Evolutionary conservation across 1,284 basidiomycete genomes (phyloP), one percentile per base, ranked within the genome.

Genomic region (Lignosus rhinocerotis): DNA sequence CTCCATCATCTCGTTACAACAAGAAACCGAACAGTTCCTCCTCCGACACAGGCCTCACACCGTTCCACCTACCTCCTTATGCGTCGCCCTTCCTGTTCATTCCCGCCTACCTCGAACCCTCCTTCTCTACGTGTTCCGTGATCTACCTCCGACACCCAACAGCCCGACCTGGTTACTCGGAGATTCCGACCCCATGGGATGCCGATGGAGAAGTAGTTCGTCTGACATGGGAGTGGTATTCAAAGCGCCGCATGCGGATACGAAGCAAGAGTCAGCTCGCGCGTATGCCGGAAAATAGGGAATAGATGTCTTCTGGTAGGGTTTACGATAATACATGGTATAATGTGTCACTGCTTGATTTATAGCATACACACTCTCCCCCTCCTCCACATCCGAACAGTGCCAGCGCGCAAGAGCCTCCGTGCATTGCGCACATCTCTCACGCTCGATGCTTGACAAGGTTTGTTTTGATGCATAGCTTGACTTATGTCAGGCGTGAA

Each of bases 81-180:
- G 93, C 95, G 9, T 85, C 93, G 0, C 94, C 97, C 0, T 93
- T 91, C 81, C 81, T 99, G 51, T 99, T 98, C 80, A 84, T 99
- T 64, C 97, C 97, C 0, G 90, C 96, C 0, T 98, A 98, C 75
- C 86, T 98, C 56, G 94, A 98, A 69, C 86, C 91, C 2, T 93
- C 88, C 53, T 99, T 93, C 80, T 74, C 84, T 50, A 95, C 95
- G 10, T 99, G 97, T 75, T 95, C 96, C 6, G 89, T 90, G 17
- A 81, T 99, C 58, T 98, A 98, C 73, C 85, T 98, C 34, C 93
- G 96, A 47, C 94, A 98, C 71, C 97, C 97, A 1, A 98, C 95
- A 0, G 94, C 96, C 0, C 87, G 94, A 30, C 92, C 94, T 1
- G 86, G 90, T 3, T 94, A 95, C 76, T 94, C 90, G 31, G 95